Conservation (phyloP, 495 filamentous ascomycete species). For the Cercophora scortea region DNA sequence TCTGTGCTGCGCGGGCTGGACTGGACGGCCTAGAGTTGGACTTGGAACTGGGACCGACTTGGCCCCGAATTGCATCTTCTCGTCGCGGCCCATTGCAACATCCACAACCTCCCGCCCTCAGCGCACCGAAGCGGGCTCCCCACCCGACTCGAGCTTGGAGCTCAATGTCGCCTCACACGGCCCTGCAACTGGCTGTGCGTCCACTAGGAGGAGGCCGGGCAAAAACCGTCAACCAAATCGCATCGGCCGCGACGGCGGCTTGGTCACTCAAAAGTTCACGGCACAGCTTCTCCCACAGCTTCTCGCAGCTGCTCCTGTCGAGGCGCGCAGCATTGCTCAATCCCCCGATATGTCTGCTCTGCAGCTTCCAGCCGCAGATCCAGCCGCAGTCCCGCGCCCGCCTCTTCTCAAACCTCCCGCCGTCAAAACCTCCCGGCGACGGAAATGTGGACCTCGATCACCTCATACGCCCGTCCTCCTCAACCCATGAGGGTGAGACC, state of each 20-base stretch:
- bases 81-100: too few species aligned
- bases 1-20: too few species aligned
- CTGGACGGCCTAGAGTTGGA: too few species aligned
- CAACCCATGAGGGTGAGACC: not conserved
- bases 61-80: too few species aligned
- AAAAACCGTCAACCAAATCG: slow-evolving; percentile 11
- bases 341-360: slow-evolving; percentile 8
- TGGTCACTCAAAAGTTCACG: not conserved
- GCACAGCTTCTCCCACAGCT: not conserved
- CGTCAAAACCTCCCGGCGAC: slow-evolving; percentile 6
- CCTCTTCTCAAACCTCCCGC: slow-evolving; percentile 13
- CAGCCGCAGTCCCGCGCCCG: not conserved
- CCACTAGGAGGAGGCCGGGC: slow-evolving; percentile 12
- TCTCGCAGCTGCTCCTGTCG: not conserved
- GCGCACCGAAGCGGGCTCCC: not conserved
- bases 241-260: not conserved
- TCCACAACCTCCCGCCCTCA: too few species aligned
- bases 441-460: not conserved
- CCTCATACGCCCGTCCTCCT: not conserved
- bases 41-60: too few species aligned
- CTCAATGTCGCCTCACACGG: slow-evolving; percentile 22
- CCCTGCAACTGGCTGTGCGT: slow-evolving; percentile 20
- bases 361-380: not conserved
- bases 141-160: slow-evolving; percentile 10
- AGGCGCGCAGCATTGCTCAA: not conserved